A percentile compares a stretch with the other conserved stretches of the same genome.
Conservation (phyloP, 805 yeast genomes). For the Pichia sporocuriosa region DNA sequence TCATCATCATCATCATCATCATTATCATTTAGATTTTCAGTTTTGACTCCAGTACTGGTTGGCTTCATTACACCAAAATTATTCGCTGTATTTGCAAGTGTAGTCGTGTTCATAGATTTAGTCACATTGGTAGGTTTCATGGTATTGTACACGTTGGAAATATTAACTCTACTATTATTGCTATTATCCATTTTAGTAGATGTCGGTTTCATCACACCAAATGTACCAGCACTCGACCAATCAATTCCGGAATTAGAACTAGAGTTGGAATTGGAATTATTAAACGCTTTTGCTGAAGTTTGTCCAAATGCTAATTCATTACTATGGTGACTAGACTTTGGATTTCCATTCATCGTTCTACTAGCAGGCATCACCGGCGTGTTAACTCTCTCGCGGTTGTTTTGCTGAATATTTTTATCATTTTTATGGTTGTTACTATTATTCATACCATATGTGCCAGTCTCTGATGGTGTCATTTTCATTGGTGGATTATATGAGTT, state of each 20-base stretch:
- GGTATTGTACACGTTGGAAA: too few species aligned
- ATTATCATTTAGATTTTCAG: not conserved
- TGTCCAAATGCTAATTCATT: slow-evolving; percentile 5
- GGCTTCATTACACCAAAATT: slow-evolving; percentile 6
- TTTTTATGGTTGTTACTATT: too few species aligned
- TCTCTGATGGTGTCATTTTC: too few species aligned
- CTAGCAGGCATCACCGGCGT: not conserved
- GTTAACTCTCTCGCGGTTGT: too few species aligned
- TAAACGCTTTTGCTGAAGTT: not conserved
- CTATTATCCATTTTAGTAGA: not conserved
- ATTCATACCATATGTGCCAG: too few species aligned
- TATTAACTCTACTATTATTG: not conserved
- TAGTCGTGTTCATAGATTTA: too few species aligned
- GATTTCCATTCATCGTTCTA: too few species aligned
- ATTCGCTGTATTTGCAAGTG: too few species aligned
- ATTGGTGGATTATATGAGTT: too few species aligned
- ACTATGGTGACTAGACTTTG: too few species aligned
- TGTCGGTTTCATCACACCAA: slow-evolving; percentile 11
- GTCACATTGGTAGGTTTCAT: too few species aligned
- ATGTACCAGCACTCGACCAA: slow-evolving; percentile 8
- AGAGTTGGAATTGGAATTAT: not conserved
- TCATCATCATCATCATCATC: slow-evolving; percentile 3
- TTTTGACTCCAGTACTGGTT: not conserved
- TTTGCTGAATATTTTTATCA: too few species aligned
- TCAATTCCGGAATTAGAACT: slow-evolving; percentile 7